phyloP scores from a whole-genome alignment of 2,329 filamentous ascomycete species.

The Cladosporium oxysporum region DNA sequence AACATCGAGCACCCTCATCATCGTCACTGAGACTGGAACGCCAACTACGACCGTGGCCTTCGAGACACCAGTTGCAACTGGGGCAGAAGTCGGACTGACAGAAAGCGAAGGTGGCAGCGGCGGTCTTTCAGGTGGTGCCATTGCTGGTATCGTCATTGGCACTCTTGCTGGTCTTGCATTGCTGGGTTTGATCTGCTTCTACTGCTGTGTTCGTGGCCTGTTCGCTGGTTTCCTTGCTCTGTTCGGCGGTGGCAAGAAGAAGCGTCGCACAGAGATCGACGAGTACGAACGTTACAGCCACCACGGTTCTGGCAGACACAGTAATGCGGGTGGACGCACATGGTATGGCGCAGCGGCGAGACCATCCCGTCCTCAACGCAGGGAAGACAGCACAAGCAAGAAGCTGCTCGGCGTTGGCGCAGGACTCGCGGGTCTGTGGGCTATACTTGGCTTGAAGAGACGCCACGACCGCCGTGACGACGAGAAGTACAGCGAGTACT shows the following conservation, averaged over 20 bases:
- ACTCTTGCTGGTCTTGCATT: constrained; percentile 67
- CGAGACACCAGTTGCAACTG: constrained; percentile 55
- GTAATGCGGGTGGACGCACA: constrained; percentile 44
- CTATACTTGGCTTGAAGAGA: constrained; percentile 48
- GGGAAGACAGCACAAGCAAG: constrained; percentile 35
- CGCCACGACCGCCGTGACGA: constrained; percentile 42
- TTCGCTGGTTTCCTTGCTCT: constrained; percentile 59
- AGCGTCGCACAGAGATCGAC: constrained; percentile 59
- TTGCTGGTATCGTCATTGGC: constrained; percentile 79
- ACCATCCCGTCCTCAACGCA: constrained; percentile 35
- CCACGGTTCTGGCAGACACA: constrained; percentile 47
- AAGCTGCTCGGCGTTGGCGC: constrained; percentile 43
- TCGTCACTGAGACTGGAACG: constrained; percentile 49
- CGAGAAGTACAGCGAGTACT: constrained; percentile 45
- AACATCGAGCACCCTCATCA: constrained; percentile 58
- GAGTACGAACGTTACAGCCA: constrained; percentile 64
- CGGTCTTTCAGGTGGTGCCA: constrained; percentile 68
- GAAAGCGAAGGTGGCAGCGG: constrained; percentile 35
- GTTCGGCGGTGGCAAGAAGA: constrained; percentile 58
- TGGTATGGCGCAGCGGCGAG: constrained; percentile 48
- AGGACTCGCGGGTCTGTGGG: constrained; percentile 47
- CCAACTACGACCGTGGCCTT: constrained; percentile 53
- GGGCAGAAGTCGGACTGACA: constrained; percentile 47
- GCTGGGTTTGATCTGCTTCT: constrained; percentile 71
- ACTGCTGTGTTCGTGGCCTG: constrained; percentile 62